A percentile compares a stretch with the other conserved stretches of the same genome.
phyloP scores from a whole-genome alignment of 257 asterid genomes.

The Buddleja alternifolia region DNA sequence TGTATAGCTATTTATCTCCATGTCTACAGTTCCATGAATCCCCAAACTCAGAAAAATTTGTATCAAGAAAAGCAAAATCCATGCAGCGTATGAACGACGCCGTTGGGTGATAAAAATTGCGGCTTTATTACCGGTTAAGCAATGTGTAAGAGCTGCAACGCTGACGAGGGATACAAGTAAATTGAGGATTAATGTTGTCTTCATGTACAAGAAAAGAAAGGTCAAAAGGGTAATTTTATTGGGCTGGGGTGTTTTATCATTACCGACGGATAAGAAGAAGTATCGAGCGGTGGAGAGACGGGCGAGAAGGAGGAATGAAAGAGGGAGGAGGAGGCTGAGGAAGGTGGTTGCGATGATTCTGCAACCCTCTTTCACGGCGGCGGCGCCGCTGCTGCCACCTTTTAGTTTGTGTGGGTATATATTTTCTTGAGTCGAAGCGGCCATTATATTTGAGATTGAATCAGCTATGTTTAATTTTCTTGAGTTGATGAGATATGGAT shows the following conservation, averaged over 20 bases:
- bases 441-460: slow-evolving; percentile 24
- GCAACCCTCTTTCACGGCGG: slow-evolving; percentile 37
- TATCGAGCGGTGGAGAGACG: slow-evolving; percentile 57
- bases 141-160: slow-evolving; percentile 36
- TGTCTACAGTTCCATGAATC: slow-evolving; percentile 49
- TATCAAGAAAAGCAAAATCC: slow-evolving; percentile 46
- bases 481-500: no score
- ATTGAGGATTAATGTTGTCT: slow-evolving; percentile 36
- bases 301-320: slow-evolving; percentile 66
- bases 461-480: background rate
- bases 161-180: slow-evolving; percentile 39
- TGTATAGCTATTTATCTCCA: slow-evolving; percentile 33
- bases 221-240: background rate
- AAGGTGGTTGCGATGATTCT: slow-evolving; percentile 47
- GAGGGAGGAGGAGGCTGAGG: slow-evolving; percentile 75
- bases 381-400: slow-evolving; percentile 22
- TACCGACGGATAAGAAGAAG: slow-evolving; percentile 26
- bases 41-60: slow-evolving; percentile 56
- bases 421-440: background rate
- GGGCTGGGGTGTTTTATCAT: background rate
- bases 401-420: background rate
- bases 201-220: slow-evolving; percentile 24
- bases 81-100: slow-evolving; percentile 31
- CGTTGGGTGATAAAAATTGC: background rate
- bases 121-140: slow-evolving; percentile 19